phyloP scores from a whole-genome alignment of 1,284 basidiomycete genomes.

The Exobasidium rhododendri region DNA sequence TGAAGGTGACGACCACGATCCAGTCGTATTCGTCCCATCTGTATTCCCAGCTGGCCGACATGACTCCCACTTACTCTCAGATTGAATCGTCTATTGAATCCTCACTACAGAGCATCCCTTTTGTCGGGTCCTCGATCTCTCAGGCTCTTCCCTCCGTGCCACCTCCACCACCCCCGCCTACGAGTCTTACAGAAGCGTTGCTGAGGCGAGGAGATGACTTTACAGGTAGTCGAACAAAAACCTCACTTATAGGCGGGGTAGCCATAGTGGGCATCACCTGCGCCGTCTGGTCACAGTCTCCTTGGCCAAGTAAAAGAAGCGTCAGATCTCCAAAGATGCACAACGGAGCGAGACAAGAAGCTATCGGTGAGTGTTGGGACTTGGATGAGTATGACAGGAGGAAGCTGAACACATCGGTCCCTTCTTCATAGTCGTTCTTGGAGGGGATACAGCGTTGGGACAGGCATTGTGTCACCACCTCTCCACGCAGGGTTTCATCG shows the following conservation, averaged over 20 bases:
- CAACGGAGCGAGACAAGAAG: slow-evolving; percentile 39
- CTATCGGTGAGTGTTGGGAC: slow-evolving; percentile 27
- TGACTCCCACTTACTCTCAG: slow-evolving; percentile 27
- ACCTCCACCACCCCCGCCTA: slow-evolving; percentile 22
- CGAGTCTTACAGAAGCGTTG: slow-evolving; percentile 4
- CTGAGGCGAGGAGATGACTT: slow-evolving; percentile 12
- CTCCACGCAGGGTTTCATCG: slow-evolving; percentile 42
- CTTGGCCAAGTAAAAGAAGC: slow-evolving; percentile 24
- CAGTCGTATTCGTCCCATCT: slow-evolving; percentile 37
- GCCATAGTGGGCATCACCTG: slow-evolving; percentile 26
- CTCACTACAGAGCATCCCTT: slow-evolving; percentile 24
- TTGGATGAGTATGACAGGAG: no score
- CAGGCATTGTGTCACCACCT: slow-evolving; percentile 39
- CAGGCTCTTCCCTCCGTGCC: slow-evolving; percentile 29
- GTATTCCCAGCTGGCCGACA: slow-evolving; percentile 28
- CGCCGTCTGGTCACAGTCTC: slow-evolving; percentile 21
- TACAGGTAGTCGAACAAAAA: slow-evolving; percentile 15
- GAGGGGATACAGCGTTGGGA: slow-evolving; percentile 51
- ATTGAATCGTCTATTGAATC: slow-evolving; percentile 23
- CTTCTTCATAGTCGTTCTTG: slow-evolving; percentile 33
- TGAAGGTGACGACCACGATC: slow-evolving; percentile 33
- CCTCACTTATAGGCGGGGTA: slow-evolving; percentile 22
- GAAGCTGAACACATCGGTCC: neutral
- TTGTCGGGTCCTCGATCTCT: slow-evolving; percentile 14
- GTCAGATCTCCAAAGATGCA: slow-evolving; percentile 21